These are phyloP conservation scores for Eucalyptus regnans DNA, from an alignment of 345 rosid genomes.

Conservation along the genomic window DNA sequence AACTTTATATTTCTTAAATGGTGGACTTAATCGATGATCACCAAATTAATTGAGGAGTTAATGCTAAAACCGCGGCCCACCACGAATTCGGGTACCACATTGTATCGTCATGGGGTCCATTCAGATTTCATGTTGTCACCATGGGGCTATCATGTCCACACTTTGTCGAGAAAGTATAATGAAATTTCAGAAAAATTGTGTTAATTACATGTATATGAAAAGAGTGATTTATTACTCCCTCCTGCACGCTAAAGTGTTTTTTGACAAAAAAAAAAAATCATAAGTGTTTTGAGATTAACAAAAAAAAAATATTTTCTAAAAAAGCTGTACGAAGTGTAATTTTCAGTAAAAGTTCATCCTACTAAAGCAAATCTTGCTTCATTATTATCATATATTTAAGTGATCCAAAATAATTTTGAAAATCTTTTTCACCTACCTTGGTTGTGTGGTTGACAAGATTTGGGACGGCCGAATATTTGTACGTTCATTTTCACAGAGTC, in stretches of 20 bases:
- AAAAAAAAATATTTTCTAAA: not conserved
- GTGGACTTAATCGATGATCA: not conserved
- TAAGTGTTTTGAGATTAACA: not conserved
- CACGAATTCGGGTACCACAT: not conserved
- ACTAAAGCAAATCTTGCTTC: not conserved
- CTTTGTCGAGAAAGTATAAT: not conserved
- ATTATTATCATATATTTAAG: not conserved
- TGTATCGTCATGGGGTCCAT: not conserved
- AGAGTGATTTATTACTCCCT: not conserved
- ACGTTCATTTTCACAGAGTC: not conserved
- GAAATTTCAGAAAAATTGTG: too few relatives aligned
- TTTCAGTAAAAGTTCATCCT: not conserved
- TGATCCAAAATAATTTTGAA: not conserved
- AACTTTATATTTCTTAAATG: too few relatives aligned
- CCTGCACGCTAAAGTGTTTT: not conserved
- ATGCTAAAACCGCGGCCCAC: not conserved
- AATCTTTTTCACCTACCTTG: not conserved
- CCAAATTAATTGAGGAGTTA: not conserved
- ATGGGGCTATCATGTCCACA: not conserved
- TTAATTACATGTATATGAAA: not conserved
- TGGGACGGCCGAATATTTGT: not conserved
- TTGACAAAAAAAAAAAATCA: not conserved
- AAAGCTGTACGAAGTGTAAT: not conserved
- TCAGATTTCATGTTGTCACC: not conserved
- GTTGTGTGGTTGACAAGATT: not conserved